A percentile compares a stretch with the other conserved stretches of the same genome.
Evolutionary conservation across 2,329 filamentous ascomycete species (phyloP).

Genomic region (Venturia pyrina): DNA sequence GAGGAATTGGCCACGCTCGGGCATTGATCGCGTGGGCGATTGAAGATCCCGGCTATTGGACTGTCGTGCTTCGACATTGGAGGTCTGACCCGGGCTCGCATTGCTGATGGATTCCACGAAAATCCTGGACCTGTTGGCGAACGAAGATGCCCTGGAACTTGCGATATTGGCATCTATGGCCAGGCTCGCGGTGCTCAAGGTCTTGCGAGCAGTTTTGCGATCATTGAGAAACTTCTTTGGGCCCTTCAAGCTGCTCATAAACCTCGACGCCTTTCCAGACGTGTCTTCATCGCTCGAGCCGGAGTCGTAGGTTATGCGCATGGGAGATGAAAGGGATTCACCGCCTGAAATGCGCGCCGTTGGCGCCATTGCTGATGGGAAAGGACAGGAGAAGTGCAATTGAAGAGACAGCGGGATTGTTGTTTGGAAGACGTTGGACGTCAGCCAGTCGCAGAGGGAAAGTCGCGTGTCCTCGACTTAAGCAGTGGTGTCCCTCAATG

Average conservation of each 20-base stretch:
- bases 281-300: conserved; percentile 10
- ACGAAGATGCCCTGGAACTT: not conserved
- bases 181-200: not conserved
- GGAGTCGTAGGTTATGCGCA: conserved; percentile 9
- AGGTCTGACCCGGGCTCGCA: not conserved
- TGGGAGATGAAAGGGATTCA: conserved; percentile 9
- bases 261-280: not conserved
- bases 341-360: conserved; percentile 5
- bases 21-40: not conserved
- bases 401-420: not conserved
- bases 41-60: not conserved
- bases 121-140: not conserved
- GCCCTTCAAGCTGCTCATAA: conserved; percentile 2
- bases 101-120: conserved; percentile 4
- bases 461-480: not conserved
- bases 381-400: not conserved
- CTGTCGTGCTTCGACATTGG: not conserved
- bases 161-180: not conserved
- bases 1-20: not conserved
- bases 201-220: not conserved
- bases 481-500: not conserved
- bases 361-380: conserved; percentile 5
- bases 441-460: not conserved
- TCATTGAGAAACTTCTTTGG: not conserved
- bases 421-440: conserved; percentile 5